phyloP scores from a whole-genome alignment of 2,329 filamentous ascomycete species.

The Metarhizium sp. region DNA sequence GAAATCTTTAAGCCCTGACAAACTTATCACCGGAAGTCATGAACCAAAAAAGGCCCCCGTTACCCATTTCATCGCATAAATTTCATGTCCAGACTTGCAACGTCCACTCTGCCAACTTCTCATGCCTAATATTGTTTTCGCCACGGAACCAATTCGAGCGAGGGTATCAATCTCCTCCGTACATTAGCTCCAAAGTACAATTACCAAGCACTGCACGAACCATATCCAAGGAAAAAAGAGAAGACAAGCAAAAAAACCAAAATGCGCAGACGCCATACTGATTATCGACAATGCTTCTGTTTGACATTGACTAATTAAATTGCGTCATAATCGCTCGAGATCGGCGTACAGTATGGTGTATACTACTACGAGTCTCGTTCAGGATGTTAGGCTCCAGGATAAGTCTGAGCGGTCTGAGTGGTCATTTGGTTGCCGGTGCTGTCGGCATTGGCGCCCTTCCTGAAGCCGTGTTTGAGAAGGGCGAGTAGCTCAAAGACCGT shows the following conservation, averaged over 20 bases:
- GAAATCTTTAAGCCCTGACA: not conserved
- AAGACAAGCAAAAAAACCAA: not conserved
- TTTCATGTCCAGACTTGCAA: not conserved
- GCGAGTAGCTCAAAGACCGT: constrained; percentile 37
- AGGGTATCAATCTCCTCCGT: constrained; percentile 4
- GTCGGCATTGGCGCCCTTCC: constrained; percentile 19
- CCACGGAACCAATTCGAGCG: not conserved
- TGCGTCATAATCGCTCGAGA: not conserved
- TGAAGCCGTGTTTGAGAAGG: constrained; percentile 19
- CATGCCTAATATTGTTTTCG: not conserved
- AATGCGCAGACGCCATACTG: not conserved
- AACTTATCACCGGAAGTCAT: not conserved
- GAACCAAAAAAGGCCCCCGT: not conserved
- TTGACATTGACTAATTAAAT: not conserved
- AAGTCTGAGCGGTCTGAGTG: constrained; percentile 7
- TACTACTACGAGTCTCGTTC: not conserved
- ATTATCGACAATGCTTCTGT: not conserved
- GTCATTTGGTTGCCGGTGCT: constrained; percentile 10
- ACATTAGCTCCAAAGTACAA: not conserved
- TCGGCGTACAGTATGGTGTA: not conserved
- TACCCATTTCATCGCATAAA: not conserved
- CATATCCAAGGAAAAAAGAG: not conserved
- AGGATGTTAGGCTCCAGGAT: constrained; percentile 1
- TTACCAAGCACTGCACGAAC: not conserved
- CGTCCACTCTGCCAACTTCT: not conserved